Evolutionary conservation across 495 filamentous ascomycete genomes (phyloP).

Genomic region (Neurospora terricola): DNA sequence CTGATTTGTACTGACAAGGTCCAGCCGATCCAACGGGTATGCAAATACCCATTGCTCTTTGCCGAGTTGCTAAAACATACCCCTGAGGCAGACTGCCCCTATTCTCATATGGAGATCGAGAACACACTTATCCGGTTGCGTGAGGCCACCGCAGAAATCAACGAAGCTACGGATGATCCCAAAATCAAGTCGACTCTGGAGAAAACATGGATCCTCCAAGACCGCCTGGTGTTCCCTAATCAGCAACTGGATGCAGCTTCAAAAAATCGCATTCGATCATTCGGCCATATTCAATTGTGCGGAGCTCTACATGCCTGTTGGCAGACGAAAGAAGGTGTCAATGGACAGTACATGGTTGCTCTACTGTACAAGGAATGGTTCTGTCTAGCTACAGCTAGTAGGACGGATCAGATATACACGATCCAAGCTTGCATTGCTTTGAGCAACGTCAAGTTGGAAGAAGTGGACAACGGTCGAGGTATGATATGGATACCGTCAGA

Average conservation of each 20-base stretch:
- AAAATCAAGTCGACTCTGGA: slow-evolving; percentile 50
- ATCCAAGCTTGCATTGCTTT: slow-evolving; percentile 68
- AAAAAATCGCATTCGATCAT: slow-evolving; percentile 52
- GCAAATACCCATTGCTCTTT: slow-evolving; percentile 85
- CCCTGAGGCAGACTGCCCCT: slow-evolving; percentile 72
- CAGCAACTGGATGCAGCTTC: slow-evolving; percentile 40
- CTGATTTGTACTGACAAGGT: too few relatives aligned
- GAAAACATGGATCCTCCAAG: slow-evolving; percentile 69
- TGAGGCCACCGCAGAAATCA: slow-evolving; percentile 62
- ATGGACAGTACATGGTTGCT: slow-evolving; percentile 77
- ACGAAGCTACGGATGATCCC: slow-evolving; percentile 60
- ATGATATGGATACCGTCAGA: slow-evolving; percentile 10
- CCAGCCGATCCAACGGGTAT: slow-evolving; percentile 87
- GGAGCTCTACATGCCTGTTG: slow-evolving; percentile 82
- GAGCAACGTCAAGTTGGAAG: slow-evolving; percentile 60
- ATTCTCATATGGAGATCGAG: slow-evolving; percentile 67
- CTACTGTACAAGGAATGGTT: slow-evolving; percentile 77
- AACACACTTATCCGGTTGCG: slow-evolving; percentile 63
- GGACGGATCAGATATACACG: slow-evolving; percentile 51
- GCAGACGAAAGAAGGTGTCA: slow-evolving; percentile 52
- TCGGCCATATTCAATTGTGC: slow-evolving; percentile 77
- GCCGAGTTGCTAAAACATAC: slow-evolving; percentile 72
- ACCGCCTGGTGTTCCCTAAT: slow-evolving; percentile 62
- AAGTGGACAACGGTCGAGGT: slow-evolving; percentile 78
- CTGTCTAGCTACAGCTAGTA: slow-evolving; percentile 59